Evolutionary conservation across 768 basidiomycete genomes (phyloP), one percentile per base, ranked within the genome.

Genomic region (Xerocomus brunneocitrinus): DNA sequence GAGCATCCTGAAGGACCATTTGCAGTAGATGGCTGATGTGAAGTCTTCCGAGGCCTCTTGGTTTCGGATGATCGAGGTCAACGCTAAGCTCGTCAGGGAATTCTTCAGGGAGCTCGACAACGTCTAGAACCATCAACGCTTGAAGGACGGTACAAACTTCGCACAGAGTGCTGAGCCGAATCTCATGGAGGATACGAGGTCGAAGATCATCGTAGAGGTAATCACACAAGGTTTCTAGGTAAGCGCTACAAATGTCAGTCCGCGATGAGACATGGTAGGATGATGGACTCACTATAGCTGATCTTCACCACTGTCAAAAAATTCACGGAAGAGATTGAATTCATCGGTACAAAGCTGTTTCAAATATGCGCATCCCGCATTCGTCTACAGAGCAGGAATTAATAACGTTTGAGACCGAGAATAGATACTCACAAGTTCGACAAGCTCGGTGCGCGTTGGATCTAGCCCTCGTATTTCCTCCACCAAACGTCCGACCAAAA

Each of bases 91-190:
- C 62, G 19, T 67, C 72, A 10, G 52, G 40, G 32, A 57, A 54
- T 8, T 71, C 70, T 8, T 68, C 68, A 43, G 64, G 58, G 35
- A 73, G 53, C 9, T 71, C 69, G 0, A 81, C 74, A 16, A 89
- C 76, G 63, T 95, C 94, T 28, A 94, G 83, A 4, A 98, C 89
- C 92, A 98, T 98, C 39, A 98, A 77, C 0, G 95, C 95, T 66
- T 95, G 91, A 3, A 99, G 77, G 19, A 99, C 91, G 0, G 92
- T 98, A 75, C 95, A 99, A 25, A 98, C 91, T 67, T 95, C 90
- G 66, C 94, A 95, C 1, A 99, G 82, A 0, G 84, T 85, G 1
- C 87, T 86, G 43, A 99, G 80, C 5, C 88, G 83, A 0, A 87
- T 85, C 64, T 98, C 95, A 61, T 98, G 95, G 2, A 98, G 79